A percentile compares a stretch with the other conserved stretches of the same genome.
phyloP scores from a whole-genome alignment of 352 stramenopile genomes.

The Phytophthora macrochlamydospora region DNA sequence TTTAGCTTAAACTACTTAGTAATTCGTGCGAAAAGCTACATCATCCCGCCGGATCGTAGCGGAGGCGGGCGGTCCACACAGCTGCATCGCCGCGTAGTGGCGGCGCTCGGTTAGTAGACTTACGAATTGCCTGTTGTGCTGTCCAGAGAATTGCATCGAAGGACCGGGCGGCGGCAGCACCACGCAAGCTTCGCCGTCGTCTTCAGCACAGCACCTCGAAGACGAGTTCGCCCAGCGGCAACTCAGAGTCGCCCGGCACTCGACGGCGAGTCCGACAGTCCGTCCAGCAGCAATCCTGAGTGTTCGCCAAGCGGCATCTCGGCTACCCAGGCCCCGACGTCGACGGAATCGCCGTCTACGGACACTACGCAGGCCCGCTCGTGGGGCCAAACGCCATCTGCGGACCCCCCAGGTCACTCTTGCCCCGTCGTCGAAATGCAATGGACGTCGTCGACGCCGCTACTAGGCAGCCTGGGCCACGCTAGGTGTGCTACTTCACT shows the following conservation, averaged over 20 bases:
- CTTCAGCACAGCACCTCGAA: neutral
- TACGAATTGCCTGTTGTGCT: conserved; percentile 4
- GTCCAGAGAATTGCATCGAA: conserved; percentile 39
- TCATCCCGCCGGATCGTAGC: too few species aligned
- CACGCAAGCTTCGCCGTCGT: conserved; percentile 9
- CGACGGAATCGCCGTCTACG: too few species aligned
- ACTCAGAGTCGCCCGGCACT: conserved; percentile 13
- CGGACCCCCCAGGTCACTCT: conserved; percentile 24
- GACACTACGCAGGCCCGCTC: neutral
- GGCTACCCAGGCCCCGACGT: neutral
- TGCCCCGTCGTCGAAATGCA: conserved; percentile 31
- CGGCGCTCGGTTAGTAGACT: neutral
- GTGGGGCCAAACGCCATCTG: conserved; percentile 9
- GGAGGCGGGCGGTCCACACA: too few species aligned
- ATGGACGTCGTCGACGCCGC: conserved; percentile 20
- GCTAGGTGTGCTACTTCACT: conserved; percentile 8
- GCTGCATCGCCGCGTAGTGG: too few species aligned
- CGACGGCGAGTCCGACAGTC: too few species aligned
- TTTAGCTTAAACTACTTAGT: too few species aligned
- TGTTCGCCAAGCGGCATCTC: neutral
- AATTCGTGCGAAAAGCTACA: too few species aligned
- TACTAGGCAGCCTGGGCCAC: conserved; percentile 23
- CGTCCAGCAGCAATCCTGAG: too few species aligned
- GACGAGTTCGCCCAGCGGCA: conserved; percentile 9
- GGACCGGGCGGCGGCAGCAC: conserved; percentile 26